Evolutionary conservation across 1,284 basidiomycete genomes (phyloP), one percentile per base, ranked within the genome.

Genomic region (Phellinidium pouzarii): DNA sequence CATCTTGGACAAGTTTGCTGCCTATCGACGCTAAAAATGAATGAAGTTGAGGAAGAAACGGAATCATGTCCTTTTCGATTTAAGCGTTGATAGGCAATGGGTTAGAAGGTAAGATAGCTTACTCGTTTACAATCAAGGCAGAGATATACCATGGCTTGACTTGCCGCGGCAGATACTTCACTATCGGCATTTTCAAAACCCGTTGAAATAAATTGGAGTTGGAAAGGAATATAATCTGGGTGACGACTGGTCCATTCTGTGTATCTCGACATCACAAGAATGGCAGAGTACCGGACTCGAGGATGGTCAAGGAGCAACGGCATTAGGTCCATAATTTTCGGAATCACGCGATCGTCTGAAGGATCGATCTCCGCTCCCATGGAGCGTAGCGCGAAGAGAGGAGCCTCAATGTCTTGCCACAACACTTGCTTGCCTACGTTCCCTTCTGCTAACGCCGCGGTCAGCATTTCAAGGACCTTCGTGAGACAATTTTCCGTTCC

Each of bases 361-460:
- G 83, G 75, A 62, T 97, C 89, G 19, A 98, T 80, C 67, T 96
- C 87, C 5, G 93, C 94, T 19, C 96, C 96, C 93, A 99, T 99
- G 3, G 94, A 94, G 47, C 96, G 80, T 87, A 99, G 88, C 11
- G 94, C 93, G 71, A 99, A 99, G 37, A 99, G 71, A 0, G 96
- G 96, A 1, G 96, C 96, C 67, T 99, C 96, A 48, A 99, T 87
- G 63, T 93, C 92, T 68, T 99, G 96, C 96, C 96, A 99, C 22
- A 85, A 80, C 14, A 79, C 67, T 12, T 38, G 11, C 50, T 58
- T 45, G 22, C 59, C 52, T 31, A 59, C 70, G 19, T 76, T 63
- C 17, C 73, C 73, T 26, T 73, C 74, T 4, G 80, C 71, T 54
- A 98, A 75, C 2, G 89, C 88, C 1, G 72, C 66, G 19, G 84